These are phyloP conservation scores for Parmales sp. DNA, from an alignment of 108 stramenopile species.

Conservation along the genomic window DNA sequence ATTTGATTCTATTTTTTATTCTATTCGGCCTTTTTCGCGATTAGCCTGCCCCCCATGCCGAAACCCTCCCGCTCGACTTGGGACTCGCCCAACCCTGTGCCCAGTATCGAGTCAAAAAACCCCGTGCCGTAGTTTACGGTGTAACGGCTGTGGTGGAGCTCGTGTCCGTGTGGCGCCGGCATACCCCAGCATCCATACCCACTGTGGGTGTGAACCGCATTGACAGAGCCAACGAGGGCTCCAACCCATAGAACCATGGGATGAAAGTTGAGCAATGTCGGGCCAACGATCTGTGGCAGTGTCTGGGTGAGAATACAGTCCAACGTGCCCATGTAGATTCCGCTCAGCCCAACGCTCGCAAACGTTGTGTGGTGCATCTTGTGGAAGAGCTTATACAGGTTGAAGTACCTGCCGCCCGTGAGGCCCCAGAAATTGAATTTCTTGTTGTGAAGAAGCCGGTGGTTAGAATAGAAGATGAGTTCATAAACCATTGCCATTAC, in stretches of 20 bases:
- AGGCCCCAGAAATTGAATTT: not conserved
- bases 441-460: not conserved
- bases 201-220: not conserved
- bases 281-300: not conserved
- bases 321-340: not conserved
- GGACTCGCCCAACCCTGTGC: not conserved
- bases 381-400: not conserved
- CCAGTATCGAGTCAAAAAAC: not conserved
- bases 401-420: not conserved
- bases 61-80: not conserved
- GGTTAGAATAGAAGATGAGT: not conserved
- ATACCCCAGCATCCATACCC: not conserved
- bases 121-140: not conserved
- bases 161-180: not conserved
- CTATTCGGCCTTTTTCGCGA: not conserved
- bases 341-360: not conserved
- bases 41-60: not conserved
- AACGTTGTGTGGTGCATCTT: not conserved
- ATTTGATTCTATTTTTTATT: not conserved
- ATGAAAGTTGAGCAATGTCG: not conserved
- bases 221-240: not conserved
- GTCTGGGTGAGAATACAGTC: not conserved
- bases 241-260: not conserved
- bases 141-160: not conserved
- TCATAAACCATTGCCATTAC: not conserved